Evolutionary conservation across 352 stramenopile genomes (phyloP).

Genomic region (Phytophthora pinifolia): DNA sequence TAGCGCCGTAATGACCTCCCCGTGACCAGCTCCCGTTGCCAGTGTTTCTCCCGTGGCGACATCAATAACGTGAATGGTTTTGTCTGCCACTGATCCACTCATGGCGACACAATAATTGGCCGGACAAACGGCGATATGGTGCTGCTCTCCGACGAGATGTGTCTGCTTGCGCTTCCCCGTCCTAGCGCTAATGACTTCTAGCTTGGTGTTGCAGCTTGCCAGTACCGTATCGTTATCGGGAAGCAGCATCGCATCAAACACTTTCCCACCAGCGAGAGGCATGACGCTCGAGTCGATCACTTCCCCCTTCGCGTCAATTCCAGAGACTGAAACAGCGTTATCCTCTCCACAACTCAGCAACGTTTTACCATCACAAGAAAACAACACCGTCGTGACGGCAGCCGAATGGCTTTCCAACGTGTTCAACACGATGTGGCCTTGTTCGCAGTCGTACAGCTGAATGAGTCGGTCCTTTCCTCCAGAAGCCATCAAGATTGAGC

Average conservation of each 20-base stretch:
- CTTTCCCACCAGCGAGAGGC: conserved; percentile 56
- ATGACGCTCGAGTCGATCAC: conserved; percentile 51
- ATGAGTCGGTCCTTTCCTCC: conserved; percentile 79
- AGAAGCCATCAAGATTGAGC: conserved; percentile 56
- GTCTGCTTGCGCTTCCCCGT: conserved; percentile 62
- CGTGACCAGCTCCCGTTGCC: conserved; percentile 79
- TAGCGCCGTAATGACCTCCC: conserved; percentile 80
- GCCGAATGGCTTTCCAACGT: conserved; percentile 84
- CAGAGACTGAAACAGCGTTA: conserved; percentile 68
- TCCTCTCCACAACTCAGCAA: conserved; percentile 72
- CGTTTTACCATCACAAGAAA: conserved; percentile 68
- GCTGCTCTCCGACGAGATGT: conserved; percentile 73
- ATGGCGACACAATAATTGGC: conserved; percentile 75
- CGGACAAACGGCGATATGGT: conserved; percentile 66
- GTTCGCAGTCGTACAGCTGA: conserved; percentile 74
- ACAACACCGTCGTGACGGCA: conserved; percentile 61
- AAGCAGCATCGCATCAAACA: conserved; percentile 78
- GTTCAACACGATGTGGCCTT: conserved; percentile 28
- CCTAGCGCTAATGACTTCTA: conserved; percentile 71
- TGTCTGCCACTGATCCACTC: conserved; percentile 81
- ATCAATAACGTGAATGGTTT: conserved; percentile 86
- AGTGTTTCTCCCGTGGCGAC: conserved; percentile 75
- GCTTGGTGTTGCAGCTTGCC: conserved; percentile 74
- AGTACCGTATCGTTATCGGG: conserved; percentile 70
- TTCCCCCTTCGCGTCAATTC: conserved; percentile 41